These are phyloP conservation scores for Stentor coeruleus DNA, from an alignment of 73 alveolate genomes.

Conservation along the genomic window DNA sequence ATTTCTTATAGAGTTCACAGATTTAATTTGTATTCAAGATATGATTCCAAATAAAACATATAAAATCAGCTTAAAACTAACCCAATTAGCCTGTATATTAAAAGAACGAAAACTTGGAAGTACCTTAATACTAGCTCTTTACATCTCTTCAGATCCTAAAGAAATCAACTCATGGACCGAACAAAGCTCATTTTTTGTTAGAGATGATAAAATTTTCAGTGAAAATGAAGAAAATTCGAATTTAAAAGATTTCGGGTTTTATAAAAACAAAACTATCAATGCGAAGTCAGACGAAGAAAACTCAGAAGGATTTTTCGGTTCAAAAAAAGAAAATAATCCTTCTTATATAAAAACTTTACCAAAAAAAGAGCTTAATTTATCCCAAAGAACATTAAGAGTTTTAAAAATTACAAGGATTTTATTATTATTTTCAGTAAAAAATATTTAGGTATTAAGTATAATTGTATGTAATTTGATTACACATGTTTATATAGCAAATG, in stretches of 20 bases:
- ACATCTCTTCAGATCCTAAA: background rate
- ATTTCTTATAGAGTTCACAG: background rate
- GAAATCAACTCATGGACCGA: background rate
- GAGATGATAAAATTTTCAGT: too few relatives aligned
- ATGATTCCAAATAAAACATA: background rate
- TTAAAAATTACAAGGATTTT: background rate
- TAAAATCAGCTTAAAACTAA: too few relatives aligned
- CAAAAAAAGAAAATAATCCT: background rate
- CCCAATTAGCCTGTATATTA: background rate
- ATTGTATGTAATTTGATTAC: background rate
- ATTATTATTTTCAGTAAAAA: background rate
- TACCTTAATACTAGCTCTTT: background rate
- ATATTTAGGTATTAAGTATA: background rate
- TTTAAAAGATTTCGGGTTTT: background rate
- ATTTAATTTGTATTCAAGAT: background rate
- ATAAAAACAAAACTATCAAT: too few relatives aligned
- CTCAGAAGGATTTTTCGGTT: background rate
- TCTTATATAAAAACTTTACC: background rate
- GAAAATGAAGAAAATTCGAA: background rate
- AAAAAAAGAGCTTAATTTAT: background rate
- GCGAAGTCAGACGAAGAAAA: background rate
- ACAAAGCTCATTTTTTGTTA: too few relatives aligned
- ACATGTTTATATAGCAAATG: background rate
- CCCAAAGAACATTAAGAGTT: background rate
- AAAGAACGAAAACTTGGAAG: too few relatives aligned